These are phyloP conservation scores for Cutaneotrichosporon cavernicola DNA, from an alignment of 1,284 basidiomycete genomes.

Conservation along the genomic window DNA sequence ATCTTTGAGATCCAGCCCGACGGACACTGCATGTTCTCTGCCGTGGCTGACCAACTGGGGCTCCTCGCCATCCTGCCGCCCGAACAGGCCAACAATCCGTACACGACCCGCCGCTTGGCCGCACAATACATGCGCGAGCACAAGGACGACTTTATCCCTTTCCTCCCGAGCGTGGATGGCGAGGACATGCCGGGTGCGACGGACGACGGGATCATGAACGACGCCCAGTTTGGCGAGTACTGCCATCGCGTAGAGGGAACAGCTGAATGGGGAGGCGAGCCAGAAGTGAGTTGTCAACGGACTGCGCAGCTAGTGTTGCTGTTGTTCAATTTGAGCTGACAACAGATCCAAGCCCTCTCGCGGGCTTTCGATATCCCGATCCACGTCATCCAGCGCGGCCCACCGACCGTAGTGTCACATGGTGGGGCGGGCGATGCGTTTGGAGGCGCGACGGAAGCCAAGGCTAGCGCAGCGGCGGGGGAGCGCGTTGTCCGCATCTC, in stretches of 20 bases:
- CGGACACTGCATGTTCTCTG: slow-evolving; percentile 92
- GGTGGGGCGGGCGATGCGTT: slow-evolving; percentile 52
- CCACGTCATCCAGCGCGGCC: slow-evolving; percentile 82
- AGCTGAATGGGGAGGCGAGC: slow-evolving; percentile 94
- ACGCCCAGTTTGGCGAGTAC: slow-evolving; percentile 70
- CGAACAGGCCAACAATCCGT: slow-evolving; percentile 37
- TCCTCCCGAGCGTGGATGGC: slow-evolving; percentile 73
- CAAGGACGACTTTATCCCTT: slow-evolving; percentile 89
- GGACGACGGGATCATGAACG: slow-evolving; percentile 70
- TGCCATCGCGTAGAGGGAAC: slow-evolving; percentile 78
- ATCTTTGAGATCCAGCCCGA: slow-evolving; percentile 87
- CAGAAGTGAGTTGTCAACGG: slow-evolving; percentile 61
- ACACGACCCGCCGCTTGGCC: slow-evolving; percentile 64
- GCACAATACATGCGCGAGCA: slow-evolving; percentile 80
- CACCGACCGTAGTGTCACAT: slow-evolving; percentile 80
- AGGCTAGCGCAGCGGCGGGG: slow-evolving; percentile 50
- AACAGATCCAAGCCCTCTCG: slow-evolving; percentile 76
- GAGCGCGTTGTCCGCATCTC: slow-evolving; percentile 69
- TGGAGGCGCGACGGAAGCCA: slow-evolving; percentile 48
- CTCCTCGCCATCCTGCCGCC: slow-evolving; percentile 41
- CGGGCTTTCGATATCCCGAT: slow-evolving; percentile 82
- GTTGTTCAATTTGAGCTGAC: slow-evolving; percentile 35
- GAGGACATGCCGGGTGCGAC: slow-evolving; percentile 72
- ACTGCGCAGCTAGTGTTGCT: background rate
- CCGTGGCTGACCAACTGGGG: slow-evolving; percentile 74